Base-by-base conservation (phyloP, 1,139 yeast genomes). In the Waltiozyma solani region DNA sequence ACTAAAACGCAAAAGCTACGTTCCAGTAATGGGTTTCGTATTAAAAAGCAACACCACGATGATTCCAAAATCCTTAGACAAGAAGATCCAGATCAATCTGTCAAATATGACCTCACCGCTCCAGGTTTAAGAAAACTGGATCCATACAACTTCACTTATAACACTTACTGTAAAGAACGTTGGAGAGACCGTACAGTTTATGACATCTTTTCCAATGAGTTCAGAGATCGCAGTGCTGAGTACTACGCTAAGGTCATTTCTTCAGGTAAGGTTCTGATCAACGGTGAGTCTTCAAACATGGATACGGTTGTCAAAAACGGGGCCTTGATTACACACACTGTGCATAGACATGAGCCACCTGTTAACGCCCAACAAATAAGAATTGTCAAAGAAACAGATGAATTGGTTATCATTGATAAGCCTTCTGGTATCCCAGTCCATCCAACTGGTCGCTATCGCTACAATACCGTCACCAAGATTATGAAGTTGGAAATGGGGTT, bases 91-190 rank as follows among this genome's bases (percentile, higher is more conserved):
- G 60, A 53, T 0, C 10, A 12, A 20, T 47, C 51, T 18, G 56
- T 54, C 7, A 54, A 58, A 4, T 54, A 51, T 40, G 42, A 37
- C 3, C 61, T 79, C 4, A 79, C 75, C 14, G 85, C 83, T 0
- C 63, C 73, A 2, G 22, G 24, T 20, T 63, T 85, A 39, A 65
- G 97, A 34, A 66, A 82, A 44, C 85, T 91, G 1, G 70, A 77
- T 1, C 97, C 98, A 0, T 93, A 91, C 56, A 83, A 71, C 54
- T 91, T 76, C 63, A 87, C 95, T 0, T 89, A 91, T 55, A 66
- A 85, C 58, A 91, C 99, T 0, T 85, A 81, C 55, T 89, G 96
- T 60, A 93, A 93, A 57, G 64, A 73, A 55, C 69, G 99, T 51
- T 93, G 99, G 99, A 69, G 91, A 50, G 93, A 82, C 52, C 66